These are phyloP conservation scores for Helicocarpus griseus DNA, from an alignment of 2,329 filamentous ascomycete species.

Conservation along the genomic window DNA sequence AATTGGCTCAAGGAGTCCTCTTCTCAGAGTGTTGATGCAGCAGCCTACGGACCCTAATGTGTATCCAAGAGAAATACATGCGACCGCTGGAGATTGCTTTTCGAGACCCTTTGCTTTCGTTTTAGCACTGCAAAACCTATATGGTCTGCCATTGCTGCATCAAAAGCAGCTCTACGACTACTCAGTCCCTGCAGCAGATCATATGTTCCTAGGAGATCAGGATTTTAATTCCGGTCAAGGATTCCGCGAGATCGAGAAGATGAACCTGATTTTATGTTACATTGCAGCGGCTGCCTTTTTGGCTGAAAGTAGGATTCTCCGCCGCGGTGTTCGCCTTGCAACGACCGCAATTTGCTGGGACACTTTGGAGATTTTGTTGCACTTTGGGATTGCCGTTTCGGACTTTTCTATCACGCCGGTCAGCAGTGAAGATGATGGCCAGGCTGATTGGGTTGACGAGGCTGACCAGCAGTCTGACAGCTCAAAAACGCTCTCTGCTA, in stretches of 20 bases:
- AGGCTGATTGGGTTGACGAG: too few relatives aligned
- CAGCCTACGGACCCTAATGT: not conserved
- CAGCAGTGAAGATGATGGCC: not conserved
- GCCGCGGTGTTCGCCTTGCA: slow-evolving; percentile 19
- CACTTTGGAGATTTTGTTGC: slow-evolving; percentile 21
- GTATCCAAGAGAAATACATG: slow-evolving; percentile 10
- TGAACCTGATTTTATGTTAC: slow-evolving; percentile 24
- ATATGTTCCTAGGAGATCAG: not conserved
- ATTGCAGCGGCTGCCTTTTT: slow-evolving; percentile 23
- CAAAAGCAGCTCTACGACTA: slow-evolving; percentile 9
- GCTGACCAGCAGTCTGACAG: not conserved
- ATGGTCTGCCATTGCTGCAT: slow-evolving; percentile 17
- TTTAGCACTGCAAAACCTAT: slow-evolving; percentile 19
- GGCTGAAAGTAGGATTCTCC: slow-evolving; percentile 14
- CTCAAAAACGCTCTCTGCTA: not conserved
- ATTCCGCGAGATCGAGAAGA: slow-evolving; percentile 9
- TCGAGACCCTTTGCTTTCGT: slow-evolving; percentile 18
- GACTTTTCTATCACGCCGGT: slow-evolving; percentile 15
- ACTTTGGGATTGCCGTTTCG: slow-evolving; percentile 18
- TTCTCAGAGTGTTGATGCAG: slow-evolving; percentile 14
- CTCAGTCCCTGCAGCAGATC: slow-evolving; percentile 10
- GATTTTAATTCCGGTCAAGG: not conserved
- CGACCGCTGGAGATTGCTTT: slow-evolving; percentile 16
- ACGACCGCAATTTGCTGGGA: slow-evolving; percentile 19
- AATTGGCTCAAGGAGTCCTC: slow-evolving; percentile 18